Evolutionary conservation across 2,329 filamentous ascomycete species (phyloP), one percentile per base, ranked within the genome.

Genomic region (Teratosphaeria viscida): DNA sequence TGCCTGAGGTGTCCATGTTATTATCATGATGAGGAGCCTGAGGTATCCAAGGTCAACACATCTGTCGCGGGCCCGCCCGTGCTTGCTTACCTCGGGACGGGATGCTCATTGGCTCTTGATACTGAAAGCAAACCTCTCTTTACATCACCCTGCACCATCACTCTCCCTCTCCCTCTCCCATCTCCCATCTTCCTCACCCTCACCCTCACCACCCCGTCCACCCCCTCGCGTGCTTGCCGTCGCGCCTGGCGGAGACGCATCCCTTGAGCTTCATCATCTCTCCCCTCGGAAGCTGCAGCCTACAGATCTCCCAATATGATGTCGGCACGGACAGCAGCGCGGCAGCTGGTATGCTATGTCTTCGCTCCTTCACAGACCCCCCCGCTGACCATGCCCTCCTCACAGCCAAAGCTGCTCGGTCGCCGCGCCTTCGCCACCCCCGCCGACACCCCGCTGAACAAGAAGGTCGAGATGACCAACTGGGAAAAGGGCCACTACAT

Each of bases 391-490:
- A 55, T 60, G 26, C 39, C 27, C 47, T 14, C 37, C 19, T 19
- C 34, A 63, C 62, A 71, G 70, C 67, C 69, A 60, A 65, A 66
- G 59, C 62, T 67, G 65, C 78, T 76, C 78, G 85, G 82, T 76
- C 86, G 75, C 68, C 77, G 78, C 70, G 73, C 74, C 76, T 86
- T 96, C 81, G 92, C 92, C 65, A 95, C 92, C 70, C 88, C 91
- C 73, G 83, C 85, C 71, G 90, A 96, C 78, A 86, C 85, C 73
- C 85, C 90, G 70, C 86, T 99, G 68, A 89, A 92, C 80, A 86
- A 86, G 81, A 96, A 96, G 88, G 94, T 99, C 77, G 88, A 88
- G 78, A 96, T 97, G 84, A 95, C 92, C 83, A 96, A 90, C 80
- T 90, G 86, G 83, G 94, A 99, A 80, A 88, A 91, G 77, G 85